Conservation (phyloP, 176 grass and related monocot genomes). For the Otatea glauca region DNA sequence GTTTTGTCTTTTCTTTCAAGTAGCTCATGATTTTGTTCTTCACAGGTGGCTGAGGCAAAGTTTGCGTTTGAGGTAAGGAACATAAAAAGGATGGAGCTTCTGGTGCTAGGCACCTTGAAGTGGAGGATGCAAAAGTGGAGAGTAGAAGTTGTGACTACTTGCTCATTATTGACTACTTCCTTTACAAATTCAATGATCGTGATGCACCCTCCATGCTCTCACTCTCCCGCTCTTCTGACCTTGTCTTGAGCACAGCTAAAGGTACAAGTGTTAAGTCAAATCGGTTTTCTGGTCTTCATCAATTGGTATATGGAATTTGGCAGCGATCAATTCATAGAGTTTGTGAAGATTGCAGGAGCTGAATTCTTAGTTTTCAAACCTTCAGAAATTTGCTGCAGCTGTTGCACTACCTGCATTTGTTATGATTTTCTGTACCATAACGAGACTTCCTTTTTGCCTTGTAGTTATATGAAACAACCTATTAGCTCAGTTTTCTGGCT, state of each 20-base stretch:
- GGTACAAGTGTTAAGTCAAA: conserved; percentile 48
- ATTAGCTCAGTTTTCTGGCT: too few species aligned
- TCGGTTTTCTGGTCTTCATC: conserved; percentile 3
- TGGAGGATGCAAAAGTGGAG: conserved; percentile 96
- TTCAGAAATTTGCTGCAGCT: conserved; percentile 85
- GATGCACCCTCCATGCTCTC: conserved; percentile 61
- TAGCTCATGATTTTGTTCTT: conserved; percentile 23
- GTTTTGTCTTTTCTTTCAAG: conserved; percentile 27
- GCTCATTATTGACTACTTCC: conserved; percentile 91
- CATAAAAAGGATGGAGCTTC: conserved; percentile 92
- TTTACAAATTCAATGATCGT: conserved; percentile 71
- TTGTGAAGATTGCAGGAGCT: conserved; percentile 55
- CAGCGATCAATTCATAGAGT: conserved; percentile 21
- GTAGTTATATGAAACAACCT: too few species aligned
- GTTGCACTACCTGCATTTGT: conserved; percentile 55
- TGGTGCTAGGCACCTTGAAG: conserved; percentile 75
- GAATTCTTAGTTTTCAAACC: conserved; percentile 86
- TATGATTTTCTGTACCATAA: too few species aligned
- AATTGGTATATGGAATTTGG: conserved; percentile 3
- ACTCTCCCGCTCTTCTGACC: conserved; percentile 63
- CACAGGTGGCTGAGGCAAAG: conserved; percentile 60
- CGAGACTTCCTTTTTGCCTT: too few species aligned
- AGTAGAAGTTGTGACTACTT: conserved; percentile 84
- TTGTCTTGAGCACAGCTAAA: conserved; percentile 74
- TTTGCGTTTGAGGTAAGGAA: conserved; percentile 77